A percentile compares a stretch with the other conserved stretches of the same genome.
Evolutionary conservation across 2,329 filamentous ascomycete genomes (phyloP).

Genomic region (Ceratocystiopsis minuta): DNA sequence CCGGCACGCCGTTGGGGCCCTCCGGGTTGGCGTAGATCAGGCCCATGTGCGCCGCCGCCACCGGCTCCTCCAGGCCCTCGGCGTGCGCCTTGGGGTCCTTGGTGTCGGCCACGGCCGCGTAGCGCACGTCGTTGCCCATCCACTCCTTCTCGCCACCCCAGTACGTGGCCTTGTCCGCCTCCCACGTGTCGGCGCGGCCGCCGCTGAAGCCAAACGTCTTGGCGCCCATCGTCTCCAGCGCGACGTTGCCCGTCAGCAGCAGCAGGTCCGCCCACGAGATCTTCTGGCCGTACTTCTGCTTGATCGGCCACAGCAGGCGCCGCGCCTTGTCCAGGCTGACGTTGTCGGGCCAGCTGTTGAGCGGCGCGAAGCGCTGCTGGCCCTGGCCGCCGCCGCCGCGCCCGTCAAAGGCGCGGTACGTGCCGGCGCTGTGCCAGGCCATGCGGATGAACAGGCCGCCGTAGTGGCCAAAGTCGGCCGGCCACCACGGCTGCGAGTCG

Average conservation of each 20-base stretch:
- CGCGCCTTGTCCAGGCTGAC: constrained; percentile 64
- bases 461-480: constrained; percentile 66
- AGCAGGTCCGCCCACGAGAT: constrained; percentile 65
- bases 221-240: constrained; percentile 60
- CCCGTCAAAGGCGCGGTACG: constrained; percentile 57
- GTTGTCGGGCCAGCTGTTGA: constrained; percentile 73
- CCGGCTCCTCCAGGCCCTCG: constrained; percentile 46
- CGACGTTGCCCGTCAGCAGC: constrained; percentile 57
- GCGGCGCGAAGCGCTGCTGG: constrained; percentile 63
- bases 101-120: constrained; percentile 27
- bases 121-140: constrained; percentile 58
- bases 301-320: constrained; percentile 62
- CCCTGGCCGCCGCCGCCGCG: constrained; percentile 57
- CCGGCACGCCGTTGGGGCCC: constrained; percentile 54
- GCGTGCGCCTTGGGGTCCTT: constrained; percentile 24
- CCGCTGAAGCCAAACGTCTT: constrained; percentile 57
- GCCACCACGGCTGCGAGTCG: constrained; percentile 67
- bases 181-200: constrained; percentile 55
- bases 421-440: constrained; percentile 68
- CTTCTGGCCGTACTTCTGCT: constrained; percentile 71
- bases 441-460: constrained; percentile 65
- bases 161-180: constrained; percentile 59
- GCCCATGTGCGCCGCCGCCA: constrained; percentile 55
- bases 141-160: constrained; percentile 62
- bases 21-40: constrained; percentile 73